phyloP scores from a whole-genome alignment of 208 protist genomes.

The Trypanosoma vivax region DNA sequence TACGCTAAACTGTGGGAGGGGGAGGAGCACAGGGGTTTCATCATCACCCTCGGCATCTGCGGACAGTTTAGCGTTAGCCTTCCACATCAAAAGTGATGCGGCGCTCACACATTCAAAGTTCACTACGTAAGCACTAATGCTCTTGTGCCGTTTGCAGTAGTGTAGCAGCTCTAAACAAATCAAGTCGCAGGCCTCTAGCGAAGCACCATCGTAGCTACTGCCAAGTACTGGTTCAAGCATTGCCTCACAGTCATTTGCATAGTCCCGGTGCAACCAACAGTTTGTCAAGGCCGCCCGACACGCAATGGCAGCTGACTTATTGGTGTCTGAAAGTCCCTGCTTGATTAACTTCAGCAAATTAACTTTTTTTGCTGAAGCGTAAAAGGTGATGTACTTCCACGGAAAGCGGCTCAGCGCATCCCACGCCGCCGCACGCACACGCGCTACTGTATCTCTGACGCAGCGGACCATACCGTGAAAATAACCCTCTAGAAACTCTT shows the following conservation, averaged over 20 bases:
- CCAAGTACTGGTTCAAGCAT: constrained; percentile 62
- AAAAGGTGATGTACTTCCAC: constrained; percentile 79
- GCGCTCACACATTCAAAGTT: constrained; percentile 51
- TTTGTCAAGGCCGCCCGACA: constrained; percentile 74
- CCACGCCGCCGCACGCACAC: constrained; percentile 79
- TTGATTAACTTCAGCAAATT: constrained; percentile 43
- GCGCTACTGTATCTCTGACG: constrained; percentile 64
- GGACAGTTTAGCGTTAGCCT: constrained; percentile 49
- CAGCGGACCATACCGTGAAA: constrained; percentile 81
- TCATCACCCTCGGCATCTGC: constrained; percentile 55
- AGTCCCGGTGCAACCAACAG: constrained; percentile 82
- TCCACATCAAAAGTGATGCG: constrained; percentile 66
- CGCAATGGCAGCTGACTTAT: constrained; percentile 60
- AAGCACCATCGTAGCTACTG: constrained; percentile 26
- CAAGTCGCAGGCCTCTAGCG: constrained; percentile 47
- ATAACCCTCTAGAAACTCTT: constrained; percentile 86
- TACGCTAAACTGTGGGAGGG: constrained; percentile 64
- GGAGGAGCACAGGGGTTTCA: constrained; percentile 47
- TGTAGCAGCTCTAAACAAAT: constrained; percentile 53
- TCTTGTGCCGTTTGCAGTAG: constrained; percentile 47
- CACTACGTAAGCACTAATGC: constrained; percentile 30
- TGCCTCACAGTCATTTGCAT: constrained; percentile 45
- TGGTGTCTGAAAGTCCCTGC: constrained; percentile 56
- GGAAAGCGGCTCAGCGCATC: constrained; percentile 76
- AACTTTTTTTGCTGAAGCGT: constrained; percentile 55